A percentile compares a stretch with the other conserved stretches of the same genome.
These are phyloP conservation scores for Friedmanniomyces simplex DNA, from an alignment of 495 filamentous ascomycete genomes.

Conservation along the genomic window DNA sequence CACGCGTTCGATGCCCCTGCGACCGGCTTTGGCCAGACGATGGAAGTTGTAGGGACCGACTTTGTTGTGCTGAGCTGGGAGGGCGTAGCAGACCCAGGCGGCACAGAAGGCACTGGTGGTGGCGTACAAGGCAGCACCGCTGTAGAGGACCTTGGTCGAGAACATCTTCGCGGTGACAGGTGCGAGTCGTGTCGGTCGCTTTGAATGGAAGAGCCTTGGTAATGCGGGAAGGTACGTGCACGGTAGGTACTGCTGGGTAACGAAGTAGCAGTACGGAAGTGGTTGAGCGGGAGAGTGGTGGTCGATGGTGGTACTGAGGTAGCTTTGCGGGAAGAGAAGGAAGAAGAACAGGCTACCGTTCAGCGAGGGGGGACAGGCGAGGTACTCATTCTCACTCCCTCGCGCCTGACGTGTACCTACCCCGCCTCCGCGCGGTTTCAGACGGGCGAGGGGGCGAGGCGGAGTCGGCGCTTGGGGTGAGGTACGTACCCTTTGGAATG, in stretches of 20 bases:
- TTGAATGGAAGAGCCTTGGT: constrained; percentile 1
- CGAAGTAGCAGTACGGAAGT: constrained; percentile 2
- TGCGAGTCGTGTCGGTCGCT: background rate
- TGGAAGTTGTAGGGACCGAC: constrained; percentile 19
- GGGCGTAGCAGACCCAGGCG: constrained; percentile 8
- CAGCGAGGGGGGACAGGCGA: background rate
- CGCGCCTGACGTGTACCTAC: background rate
- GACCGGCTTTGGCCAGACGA: background rate
- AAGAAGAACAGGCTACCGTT: background rate
- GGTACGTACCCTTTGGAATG: background rate
- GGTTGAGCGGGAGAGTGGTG: background rate
- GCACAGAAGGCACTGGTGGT: constrained; percentile 11
- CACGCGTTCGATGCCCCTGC: background rate
- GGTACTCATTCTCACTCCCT: background rate
- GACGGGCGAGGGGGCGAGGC: background rate
- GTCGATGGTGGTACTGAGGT: background rate
- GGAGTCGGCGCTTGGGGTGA: background rate
- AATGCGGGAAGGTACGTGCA: background rate
- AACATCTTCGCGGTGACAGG: constrained; percentile 6
- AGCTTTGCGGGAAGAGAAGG: background rate
- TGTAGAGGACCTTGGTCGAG: constrained; percentile 3
- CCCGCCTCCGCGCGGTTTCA: background rate
- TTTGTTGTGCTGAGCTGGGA: constrained; percentile 11
- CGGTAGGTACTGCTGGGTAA: background rate
- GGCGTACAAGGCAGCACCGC: constrained; percentile 10